Conservation (phyloP, 1,284 basidiomycete species). For the Pseudozyma sp. region DNA sequence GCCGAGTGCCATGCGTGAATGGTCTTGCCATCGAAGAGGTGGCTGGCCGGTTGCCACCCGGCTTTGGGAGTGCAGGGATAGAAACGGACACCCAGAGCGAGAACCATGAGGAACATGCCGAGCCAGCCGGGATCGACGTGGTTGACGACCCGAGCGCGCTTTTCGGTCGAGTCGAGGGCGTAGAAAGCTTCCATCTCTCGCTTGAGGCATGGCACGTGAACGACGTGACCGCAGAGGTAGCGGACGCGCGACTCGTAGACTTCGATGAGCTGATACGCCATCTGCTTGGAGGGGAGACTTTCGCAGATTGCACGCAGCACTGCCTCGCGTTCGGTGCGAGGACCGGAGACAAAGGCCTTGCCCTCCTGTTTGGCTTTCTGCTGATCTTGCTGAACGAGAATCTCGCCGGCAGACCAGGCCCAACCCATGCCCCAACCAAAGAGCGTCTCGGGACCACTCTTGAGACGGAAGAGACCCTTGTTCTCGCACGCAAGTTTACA, state of each 20-base stretch:
- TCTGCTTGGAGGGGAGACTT: slow-evolving; percentile 54
- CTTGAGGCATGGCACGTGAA: slow-evolving; percentile 57
- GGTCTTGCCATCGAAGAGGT: slow-evolving; percentile 62
- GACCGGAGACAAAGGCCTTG: slow-evolving; percentile 19
- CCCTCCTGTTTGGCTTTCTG: slow-evolving; percentile 35
- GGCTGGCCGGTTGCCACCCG: slow-evolving; percentile 41
- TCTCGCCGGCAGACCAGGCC: slow-evolving; percentile 61
- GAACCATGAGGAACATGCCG: slow-evolving; percentile 55
- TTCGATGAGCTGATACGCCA: slow-evolving; percentile 57
- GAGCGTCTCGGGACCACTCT: slow-evolving; percentile 59
- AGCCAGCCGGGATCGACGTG: slow-evolving; percentile 64
- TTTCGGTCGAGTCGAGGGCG: slow-evolving; percentile 54
- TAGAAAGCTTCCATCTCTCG: slow-evolving; percentile 61
- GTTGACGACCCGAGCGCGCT: slow-evolving; percentile 61
- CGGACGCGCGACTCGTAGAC: slow-evolving; percentile 56
- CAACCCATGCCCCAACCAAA: slow-evolving; percentile 67
- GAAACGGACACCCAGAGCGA: slow-evolving; percentile 62
- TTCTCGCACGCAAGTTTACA: slow-evolving; percentile 42
- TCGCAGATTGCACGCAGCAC: slow-evolving; percentile 61
- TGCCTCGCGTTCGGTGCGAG: slow-evolving; percentile 55
- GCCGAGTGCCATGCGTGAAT: slow-evolving; percentile 62
- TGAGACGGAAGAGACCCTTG: slow-evolving; percentile 52
- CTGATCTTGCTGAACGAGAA: slow-evolving; percentile 32
- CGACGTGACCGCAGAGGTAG: slow-evolving; percentile 53
- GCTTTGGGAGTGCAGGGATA: slow-evolving; percentile 56